Evolutionary conservation across 805 yeast species (phyloP), one percentile per base, ranked within the genome.

Genomic region (Pichia thaimueangensis): DNA sequence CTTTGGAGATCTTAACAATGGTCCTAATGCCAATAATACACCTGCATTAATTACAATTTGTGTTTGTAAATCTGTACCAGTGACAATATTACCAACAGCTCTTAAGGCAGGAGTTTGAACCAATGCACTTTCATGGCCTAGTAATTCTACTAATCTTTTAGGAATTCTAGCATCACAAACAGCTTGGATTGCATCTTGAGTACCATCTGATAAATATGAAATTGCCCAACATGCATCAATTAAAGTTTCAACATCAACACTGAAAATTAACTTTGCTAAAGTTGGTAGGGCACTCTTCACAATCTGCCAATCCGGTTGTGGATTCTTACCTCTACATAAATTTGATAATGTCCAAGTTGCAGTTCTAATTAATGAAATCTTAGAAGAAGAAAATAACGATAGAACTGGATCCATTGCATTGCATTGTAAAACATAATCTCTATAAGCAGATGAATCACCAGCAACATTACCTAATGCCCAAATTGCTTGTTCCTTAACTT

Each of bases 381-480:
- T 87, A 43, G 94, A 76, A 22, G 85, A 74, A 58, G 78, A 77
- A 67, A 93, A 84, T 48, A 93, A 69, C 9, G 77, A 69, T 56
- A 93, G 72, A 45, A 93, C 83, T 7, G 96, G 96, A 49, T 76
- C 81, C 84, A 93, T 84, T 20, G 97, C 97, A 50, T 83, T 81
- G 55, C 87, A 82, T 33, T 73, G 67, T 53, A 93, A 71, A 35
- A 93, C 97, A 55, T 74, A 82, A 68, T 93, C 97, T 69, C 98
- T 81, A 71, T 80, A 87, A 32, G 73, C 70, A 8, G 96, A 76
- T 13, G 96, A 86, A 63, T 93, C 98, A 64, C 98, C 98, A 22
- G 98, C 97, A 62, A 93, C 96, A 62, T 93, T 93, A 67, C 98
- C 98, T 52, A 93, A 71, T 23, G 98, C 97, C 98, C 98, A 93